Evolutionary conservation across 108 stramenopile species (phyloP), one percentile per base, ranked within the genome.

Genomic region (Nitzschia inconspicua): DNA sequence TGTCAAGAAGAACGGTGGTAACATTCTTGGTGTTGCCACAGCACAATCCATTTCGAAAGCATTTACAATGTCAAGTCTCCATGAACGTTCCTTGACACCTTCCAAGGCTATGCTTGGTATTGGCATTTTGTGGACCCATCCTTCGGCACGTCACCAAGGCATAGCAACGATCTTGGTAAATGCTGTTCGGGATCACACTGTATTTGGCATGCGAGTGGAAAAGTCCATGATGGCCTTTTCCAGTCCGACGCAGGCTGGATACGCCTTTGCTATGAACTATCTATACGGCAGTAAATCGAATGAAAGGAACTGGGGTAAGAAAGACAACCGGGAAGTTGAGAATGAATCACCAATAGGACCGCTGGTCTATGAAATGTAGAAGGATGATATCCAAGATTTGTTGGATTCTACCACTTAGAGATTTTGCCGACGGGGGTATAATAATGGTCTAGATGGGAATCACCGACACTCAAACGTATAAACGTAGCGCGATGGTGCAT

Each of bases 61-160:
- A n/a, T 43, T 37, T 26, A 7, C n/a, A 24, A 41, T 51, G 26
- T 7, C 58, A 9, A 46, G 20, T 52, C 67, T 60, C 55, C 53
- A 60, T 16, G 69, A 68, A 44, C 62, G 80, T 14, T 72, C 73
- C 7, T 44, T 63, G n/a, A 66, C 46, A 27, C 73, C 78, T 11
- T 22, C 50, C 34, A 68, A 75, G 19, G 82, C 86, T 16, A 63
- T 81, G 9, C 13, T 89, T 51, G 91, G 91, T 1, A 68, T 93
- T 30, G 80, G 85, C 44, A 66, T 86, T 31, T 60, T 93, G 19
- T 93, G 91, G 91, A 82, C 83, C 7, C 91, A 88, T 72, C 24
- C 47, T 9, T 31, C 41, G 0, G 66, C 62, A 57, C 74, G 91
- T 27, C 37, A 78, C 11, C 55, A 73, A 47, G 80, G 82, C n/a